These are phyloP conservation scores for Rhododendron mucronatum DNA, from an alignment of 148 eudicot species.

Conservation along the genomic window DNA sequence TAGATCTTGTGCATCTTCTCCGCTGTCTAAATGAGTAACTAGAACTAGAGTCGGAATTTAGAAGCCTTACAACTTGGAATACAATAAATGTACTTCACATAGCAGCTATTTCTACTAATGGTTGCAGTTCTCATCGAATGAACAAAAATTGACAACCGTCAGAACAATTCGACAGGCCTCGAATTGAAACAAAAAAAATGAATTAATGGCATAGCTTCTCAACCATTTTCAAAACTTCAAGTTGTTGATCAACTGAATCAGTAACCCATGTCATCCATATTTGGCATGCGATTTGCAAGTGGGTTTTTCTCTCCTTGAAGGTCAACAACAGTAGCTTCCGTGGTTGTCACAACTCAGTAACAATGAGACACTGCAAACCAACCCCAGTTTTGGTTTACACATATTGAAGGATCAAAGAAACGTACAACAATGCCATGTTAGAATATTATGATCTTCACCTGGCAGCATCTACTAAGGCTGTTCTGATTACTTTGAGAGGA, in stretches of 20 bases:
- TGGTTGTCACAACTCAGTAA: slow-evolving; percentile 78
- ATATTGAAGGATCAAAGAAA: not conserved
- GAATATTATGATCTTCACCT: slow-evolving; percentile 41
- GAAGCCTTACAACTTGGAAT: not conserved
- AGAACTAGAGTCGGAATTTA: not conserved
- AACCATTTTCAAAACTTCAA: not conserved
- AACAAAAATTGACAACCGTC: not conserved
- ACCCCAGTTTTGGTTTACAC: not conserved
- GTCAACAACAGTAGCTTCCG: slow-evolving; percentile 67
- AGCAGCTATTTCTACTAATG: not conserved
- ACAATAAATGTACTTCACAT: not conserved
- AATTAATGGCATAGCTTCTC: not conserved
- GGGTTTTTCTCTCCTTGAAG: slow-evolving; percentile 48
- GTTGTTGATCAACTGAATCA: slow-evolving; percentile 5
- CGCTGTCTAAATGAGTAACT: not conserved
- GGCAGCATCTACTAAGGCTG: slow-evolving; percentile 91
- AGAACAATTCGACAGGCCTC: not conserved
- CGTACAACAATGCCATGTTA: not conserved
- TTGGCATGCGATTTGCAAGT: slow-evolving; percentile 57
- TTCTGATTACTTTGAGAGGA: slow-evolving; percentile 92
- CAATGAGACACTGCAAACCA: slow-evolving; percentile 58
- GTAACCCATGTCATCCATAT: slow-evolving; percentile 64
- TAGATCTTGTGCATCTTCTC: not conserved
- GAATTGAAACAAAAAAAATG: not conserved
- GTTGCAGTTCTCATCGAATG: not conserved